Evolutionary conservation across 2,329 filamentous ascomycete species (phyloP).

Genomic region (Fusarium pseudonygamai): DNA sequence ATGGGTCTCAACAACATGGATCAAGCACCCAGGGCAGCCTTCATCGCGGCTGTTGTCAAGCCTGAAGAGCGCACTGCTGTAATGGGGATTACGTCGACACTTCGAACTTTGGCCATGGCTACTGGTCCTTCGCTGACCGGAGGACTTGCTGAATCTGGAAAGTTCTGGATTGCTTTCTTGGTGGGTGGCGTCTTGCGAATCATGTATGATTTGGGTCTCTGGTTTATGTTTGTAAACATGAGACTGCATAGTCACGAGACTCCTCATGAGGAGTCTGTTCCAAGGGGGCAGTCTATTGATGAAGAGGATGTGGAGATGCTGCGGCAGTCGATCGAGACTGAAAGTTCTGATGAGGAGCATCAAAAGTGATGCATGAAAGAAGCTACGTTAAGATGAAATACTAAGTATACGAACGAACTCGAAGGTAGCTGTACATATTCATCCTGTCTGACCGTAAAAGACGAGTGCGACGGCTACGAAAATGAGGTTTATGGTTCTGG

Average conservation of each 20-base stretch:
- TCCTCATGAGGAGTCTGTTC: neutral
- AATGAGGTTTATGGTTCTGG: no score
- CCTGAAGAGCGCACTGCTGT: constrained; percentile 73
- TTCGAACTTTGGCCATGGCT: constrained; percentile 68
- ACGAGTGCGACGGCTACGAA: neutral
- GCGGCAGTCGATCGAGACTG: neutral
- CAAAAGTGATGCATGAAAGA: neutral
- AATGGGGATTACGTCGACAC: constrained; percentile 73
- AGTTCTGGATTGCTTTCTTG: constrained; percentile 71
- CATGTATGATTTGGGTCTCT: constrained; percentile 67
- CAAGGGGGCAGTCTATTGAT: constrained; percentile 8
- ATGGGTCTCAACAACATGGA: constrained; percentile 75
- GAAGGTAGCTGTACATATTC: neutral
- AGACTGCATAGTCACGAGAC: constrained; percentile 59
- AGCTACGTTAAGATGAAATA: rapidly evolving
- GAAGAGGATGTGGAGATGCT: constrained; percentile 25
- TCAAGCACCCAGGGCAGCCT: constrained; percentile 71
- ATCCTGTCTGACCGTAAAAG: rapidly evolving
- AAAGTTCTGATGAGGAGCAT: constrained; percentile 8
- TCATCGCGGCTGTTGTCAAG: constrained; percentile 73
- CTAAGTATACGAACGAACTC: rapidly evolving
- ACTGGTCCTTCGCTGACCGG: constrained; percentile 65
- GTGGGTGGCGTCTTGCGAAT: constrained; percentile 63
- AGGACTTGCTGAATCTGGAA: constrained; percentile 59
- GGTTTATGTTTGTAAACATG: constrained; percentile 67